phyloP scores from a whole-genome alignment of 257 asterid species.

The Ligustrum vulgare region DNA sequence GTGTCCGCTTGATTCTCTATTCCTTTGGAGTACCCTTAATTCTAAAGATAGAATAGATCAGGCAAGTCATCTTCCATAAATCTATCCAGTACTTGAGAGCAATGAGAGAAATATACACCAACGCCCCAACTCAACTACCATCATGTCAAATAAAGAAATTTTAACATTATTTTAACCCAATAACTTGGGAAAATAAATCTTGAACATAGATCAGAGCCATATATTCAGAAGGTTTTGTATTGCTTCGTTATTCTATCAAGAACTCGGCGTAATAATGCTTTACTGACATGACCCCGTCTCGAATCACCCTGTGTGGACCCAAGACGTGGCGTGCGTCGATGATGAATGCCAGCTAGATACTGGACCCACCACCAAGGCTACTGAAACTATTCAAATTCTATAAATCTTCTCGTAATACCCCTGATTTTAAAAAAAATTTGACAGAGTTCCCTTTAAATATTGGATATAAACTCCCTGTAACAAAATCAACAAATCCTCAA shows the following conservation, averaged over 20 bases:
- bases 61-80: constrained; percentile 67
- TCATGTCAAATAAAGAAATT: constrained; percentile 13
- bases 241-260: neutral
- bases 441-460: no score
- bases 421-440: no score
- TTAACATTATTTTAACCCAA: neutral
- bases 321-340: no score
- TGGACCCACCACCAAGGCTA: no score
- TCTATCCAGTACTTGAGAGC: constrained; percentile 73
- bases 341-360: no score
- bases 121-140: constrained; percentile 66
- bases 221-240: neutral
- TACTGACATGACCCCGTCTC: no score
- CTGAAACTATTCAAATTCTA: no score
- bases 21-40: constrained; percentile 69
- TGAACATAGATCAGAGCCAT: neutral
- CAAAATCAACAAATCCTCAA: no score
- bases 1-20: constrained; percentile 47
- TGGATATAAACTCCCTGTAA: no score
- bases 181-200: neutral
- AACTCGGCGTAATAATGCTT: neutral
- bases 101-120: constrained; percentile 66
- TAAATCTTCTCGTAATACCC: no score
- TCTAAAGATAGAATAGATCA: constrained; percentile 52
- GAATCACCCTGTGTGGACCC: no score